These are phyloP conservation scores for Betula pendula DNA, from an alignment of 306 rosid genomes.

Conservation along the genomic window DNA sequence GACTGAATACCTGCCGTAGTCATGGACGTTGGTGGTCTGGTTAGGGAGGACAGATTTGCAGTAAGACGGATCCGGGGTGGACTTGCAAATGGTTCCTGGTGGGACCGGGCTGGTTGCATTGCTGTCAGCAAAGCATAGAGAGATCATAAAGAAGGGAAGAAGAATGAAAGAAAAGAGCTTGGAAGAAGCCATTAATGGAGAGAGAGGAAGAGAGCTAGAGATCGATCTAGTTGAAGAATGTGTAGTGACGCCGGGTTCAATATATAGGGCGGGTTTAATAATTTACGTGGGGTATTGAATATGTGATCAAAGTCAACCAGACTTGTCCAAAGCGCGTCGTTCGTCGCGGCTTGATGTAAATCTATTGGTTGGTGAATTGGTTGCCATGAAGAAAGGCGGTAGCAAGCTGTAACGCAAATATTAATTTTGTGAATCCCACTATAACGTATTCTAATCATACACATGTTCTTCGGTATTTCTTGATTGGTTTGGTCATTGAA, in stretches of 20 bases:
- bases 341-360: not conserved
- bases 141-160: conserved; percentile 5
- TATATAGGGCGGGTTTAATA: conserved; percentile 35
- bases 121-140: conserved; percentile 27
- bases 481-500: too few relatives aligned
- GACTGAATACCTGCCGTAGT: conserved; percentile 62
- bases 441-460: not conserved
- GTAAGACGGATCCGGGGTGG: conserved; percentile 70
- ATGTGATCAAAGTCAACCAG: conserved; percentile 31
- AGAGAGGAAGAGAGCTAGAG: not conserved
- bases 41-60: conserved; percentile 68
- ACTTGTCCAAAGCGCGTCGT: conserved; percentile 30
- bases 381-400: not conserved
- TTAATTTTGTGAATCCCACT: not conserved
- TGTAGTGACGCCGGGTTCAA: not conserved
- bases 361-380: not conserved
- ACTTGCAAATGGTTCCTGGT: conserved; percentile 49
- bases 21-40: conserved; percentile 54
- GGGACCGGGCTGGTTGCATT: conserved; percentile 36
- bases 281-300: not conserved
- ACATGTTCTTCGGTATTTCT: not conserved
- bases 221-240: not conserved
- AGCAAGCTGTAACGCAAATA: not conserved
- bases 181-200: conserved; percentile 33
- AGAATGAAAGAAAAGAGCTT: conserved; percentile 32